A percentile compares a stretch with the other conserved stretches of the same genome.
phyloP scores from a whole-genome alignment of 306 rosid genomes.

The Abrus precatorius region DNA sequence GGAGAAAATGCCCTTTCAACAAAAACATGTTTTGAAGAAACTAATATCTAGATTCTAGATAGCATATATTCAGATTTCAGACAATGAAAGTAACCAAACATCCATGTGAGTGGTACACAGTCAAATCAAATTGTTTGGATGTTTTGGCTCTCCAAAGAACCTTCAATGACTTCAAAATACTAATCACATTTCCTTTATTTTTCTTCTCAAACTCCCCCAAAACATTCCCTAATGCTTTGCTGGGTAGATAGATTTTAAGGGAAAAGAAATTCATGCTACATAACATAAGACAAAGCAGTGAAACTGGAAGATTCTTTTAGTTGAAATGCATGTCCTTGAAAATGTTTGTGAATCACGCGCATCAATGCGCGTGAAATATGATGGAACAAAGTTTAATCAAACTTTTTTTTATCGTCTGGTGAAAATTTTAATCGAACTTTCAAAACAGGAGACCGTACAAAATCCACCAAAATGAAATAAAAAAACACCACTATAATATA shows the following conservation, averaged over 20 bases:
- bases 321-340: slow-evolving; percentile 36
- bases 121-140: not conserved
- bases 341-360: slow-evolving; percentile 22
- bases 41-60: not conserved
- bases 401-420: not conserved
- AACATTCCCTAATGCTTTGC: slow-evolving; percentile 18
- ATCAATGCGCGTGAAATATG: slow-evolving; percentile 3
- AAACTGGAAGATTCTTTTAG: slow-evolving; percentile 25
- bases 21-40: slow-evolving; percentile 5
- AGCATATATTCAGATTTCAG: not conserved
- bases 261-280: slow-evolving; percentile 2
- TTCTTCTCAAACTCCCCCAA: slow-evolving; percentile 2
- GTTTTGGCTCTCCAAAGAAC: not conserved
- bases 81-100: slow-evolving; percentile 30
- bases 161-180: slow-evolving; percentile 6
- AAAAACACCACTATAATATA: not conserved
- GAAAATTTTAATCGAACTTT: not conserved
- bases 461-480: slow-evolving; percentile 12
- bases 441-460: not conserved
- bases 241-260: slow-evolving; percentile 2
- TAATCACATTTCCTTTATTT: slow-evolving; percentile 1
- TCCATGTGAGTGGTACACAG: not conserved
- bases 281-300: slow-evolving; percentile 26
- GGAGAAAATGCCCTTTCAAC: not conserved
- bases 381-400: not conserved